Evolutionary conservation across 164 flowering plant genomes (phyloP).

Genomic region (Chimonanthus praecox): DNA sequence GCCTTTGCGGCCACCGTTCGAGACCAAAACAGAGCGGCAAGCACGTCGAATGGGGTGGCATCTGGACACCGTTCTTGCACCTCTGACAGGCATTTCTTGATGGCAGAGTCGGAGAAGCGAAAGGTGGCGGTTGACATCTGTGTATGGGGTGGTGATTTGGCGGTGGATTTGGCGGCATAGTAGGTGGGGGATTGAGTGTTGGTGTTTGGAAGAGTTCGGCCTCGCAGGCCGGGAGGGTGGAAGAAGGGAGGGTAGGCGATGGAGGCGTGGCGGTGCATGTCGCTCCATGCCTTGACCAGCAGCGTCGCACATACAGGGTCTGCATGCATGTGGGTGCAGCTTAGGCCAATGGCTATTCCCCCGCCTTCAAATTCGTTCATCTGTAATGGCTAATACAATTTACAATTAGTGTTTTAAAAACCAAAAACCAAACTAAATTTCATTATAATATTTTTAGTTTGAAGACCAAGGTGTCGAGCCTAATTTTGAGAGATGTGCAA

Average conservation of each 20-base stretch:
- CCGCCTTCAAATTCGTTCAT: constrained; percentile 70
- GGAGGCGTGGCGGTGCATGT: constrained; percentile 30
- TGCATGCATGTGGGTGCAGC: constrained; percentile 69
- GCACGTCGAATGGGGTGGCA: constrained; percentile 66
- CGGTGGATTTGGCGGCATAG: constrained; percentile 27
- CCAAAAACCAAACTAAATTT: too few relatives aligned
- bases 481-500: not conserved
- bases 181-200: constrained; percentile 22
- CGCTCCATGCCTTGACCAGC: constrained; percentile 60
- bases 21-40: constrained; percentile 66
- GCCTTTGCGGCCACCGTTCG: constrained; percentile 23
- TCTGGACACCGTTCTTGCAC: constrained; percentile 36
- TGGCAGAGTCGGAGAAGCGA: constrained; percentile 39
- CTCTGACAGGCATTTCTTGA: constrained; percentile 37
- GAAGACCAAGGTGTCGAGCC: not conserved
- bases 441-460: not conserved
- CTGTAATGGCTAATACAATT: constrained; percentile 24
- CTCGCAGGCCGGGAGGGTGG: constrained; percentile 23
- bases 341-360: constrained; percentile 65
- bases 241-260: constrained; percentile 47
- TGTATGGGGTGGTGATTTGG: constrained; percentile 8
- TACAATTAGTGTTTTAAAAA: not conserved
- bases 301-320: constrained; percentile 47
- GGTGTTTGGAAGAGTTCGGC: constrained; percentile 19
- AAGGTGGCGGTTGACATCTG: constrained; percentile 58